Conservation (phyloP, 106 monocot genomes). For the Allium cepa region DNA sequence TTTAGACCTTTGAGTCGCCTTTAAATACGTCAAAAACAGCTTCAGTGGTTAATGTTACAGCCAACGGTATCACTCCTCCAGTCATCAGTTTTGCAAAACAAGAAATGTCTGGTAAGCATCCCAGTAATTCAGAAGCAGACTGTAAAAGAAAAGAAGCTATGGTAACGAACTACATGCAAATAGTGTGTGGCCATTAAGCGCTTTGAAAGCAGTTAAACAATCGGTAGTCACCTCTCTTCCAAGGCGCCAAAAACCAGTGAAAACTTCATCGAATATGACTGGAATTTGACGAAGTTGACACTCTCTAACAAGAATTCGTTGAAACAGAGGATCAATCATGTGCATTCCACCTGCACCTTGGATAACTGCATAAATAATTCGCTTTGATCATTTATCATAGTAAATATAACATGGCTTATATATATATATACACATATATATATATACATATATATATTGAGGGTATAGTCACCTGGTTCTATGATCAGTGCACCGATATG, state of each 20-base stretch:
- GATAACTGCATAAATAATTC: constrained; percentile 47
- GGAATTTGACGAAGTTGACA: constrained; percentile 67
- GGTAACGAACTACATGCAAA: not conserved
- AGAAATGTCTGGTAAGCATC: constrained; percentile 77
- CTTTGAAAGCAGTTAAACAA: too few species aligned
- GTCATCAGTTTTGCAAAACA: constrained; percentile 91
- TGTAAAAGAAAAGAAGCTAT: constrained; percentile 15
- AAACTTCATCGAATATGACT: constrained; percentile 97
- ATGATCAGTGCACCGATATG: constrained; percentile 76
- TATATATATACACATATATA: too few species aligned
- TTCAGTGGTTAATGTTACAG: constrained; percentile 82
- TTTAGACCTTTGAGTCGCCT: constrained; percentile 76
- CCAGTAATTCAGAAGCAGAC: constrained; percentile 91
- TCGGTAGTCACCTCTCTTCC: constrained; percentile 54
- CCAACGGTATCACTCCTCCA: constrained; percentile 89
- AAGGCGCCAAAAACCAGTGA: constrained; percentile 98
- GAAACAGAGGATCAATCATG: constrained; percentile 98
- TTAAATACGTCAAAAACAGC: constrained; percentile 69
- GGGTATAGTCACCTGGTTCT: constrained; percentile 67
- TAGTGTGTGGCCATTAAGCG: not conserved
- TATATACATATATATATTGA: too few species aligned
- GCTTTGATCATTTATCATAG: not conserved
- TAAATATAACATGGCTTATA: too few species aligned
- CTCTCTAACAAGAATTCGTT: constrained; percentile 66
- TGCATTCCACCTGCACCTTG: constrained; percentile 96